Evolutionary conservation across 345 rosid genomes (phyloP).

Genomic region (Gossypium stocksii): DNA sequence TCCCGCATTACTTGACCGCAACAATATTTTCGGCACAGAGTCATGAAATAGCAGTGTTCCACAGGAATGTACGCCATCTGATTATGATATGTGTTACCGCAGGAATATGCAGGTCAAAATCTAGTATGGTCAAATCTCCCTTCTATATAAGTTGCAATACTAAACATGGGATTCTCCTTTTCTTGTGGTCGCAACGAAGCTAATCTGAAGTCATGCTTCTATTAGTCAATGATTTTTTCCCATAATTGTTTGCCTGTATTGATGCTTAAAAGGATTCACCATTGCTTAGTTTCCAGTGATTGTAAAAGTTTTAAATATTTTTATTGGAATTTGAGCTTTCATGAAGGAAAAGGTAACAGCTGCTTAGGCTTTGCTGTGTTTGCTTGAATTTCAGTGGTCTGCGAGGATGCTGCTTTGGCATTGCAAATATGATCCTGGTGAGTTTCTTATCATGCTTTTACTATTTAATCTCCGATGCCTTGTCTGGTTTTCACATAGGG

Average conservation of each 20-base stretch:
- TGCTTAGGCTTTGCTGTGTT: slow-evolving; percentile 32
- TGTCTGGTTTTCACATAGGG: not conserved
- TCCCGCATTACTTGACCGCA: slow-evolving; percentile 94
- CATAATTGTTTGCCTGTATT: not conserved
- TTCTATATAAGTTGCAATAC: slow-evolving; percentile 24
- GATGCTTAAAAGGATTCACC: not conserved
- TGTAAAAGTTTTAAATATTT: not conserved
- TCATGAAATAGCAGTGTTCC: slow-evolving; percentile 67
- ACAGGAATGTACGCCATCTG: slow-evolving; percentile 60
- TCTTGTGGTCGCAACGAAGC: not conserved
- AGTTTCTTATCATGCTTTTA: slow-evolving; percentile 32
- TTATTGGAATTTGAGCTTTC: slow-evolving; percentile 17
- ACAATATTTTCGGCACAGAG: slow-evolving; percentile 87
- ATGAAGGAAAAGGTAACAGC: slow-evolving; percentile 12
- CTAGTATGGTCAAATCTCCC: slow-evolving; percentile 67
- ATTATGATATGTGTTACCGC: slow-evolving; percentile 62
- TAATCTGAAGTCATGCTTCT: not conserved
- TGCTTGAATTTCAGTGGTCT: slow-evolving; percentile 63
- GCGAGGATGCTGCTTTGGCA: slow-evolving; percentile 90
- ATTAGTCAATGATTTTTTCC: not conserved
- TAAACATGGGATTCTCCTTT: slow-evolving; percentile 1
- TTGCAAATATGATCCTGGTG: slow-evolving; percentile 98
- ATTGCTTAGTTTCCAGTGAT: slow-evolving; percentile 6
- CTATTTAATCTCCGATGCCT: not conserved
- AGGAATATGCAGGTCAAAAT: slow-evolving; percentile 94